Conservation (phyloP, 2,329 filamentous ascomycete genomes). For the Periglandula ipomoeae region DNA sequence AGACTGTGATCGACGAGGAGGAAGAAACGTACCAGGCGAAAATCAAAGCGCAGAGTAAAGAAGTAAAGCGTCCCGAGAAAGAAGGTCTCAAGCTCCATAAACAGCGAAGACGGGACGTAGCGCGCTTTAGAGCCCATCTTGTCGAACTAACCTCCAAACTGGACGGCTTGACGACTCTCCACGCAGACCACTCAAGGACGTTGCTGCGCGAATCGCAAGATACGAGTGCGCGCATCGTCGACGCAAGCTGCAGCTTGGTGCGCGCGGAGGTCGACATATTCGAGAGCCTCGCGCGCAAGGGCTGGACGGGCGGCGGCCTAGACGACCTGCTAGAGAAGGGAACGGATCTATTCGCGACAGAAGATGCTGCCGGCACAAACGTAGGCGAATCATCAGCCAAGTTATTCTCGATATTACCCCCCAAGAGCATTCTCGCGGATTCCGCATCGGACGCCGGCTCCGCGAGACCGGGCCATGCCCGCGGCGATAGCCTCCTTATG, state of each 20-base stretch:
- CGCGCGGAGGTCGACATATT: slow-evolving; percentile 63
- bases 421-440: slow-evolving; percentile 54
- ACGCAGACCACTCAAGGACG: slow-evolving; percentile 50
- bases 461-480: slow-evolving; percentile 24
- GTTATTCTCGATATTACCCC: slow-evolving; percentile 56
- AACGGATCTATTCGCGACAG: slow-evolving; percentile 48
- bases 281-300: slow-evolving; percentile 56
- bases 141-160: slow-evolving; percentile 53
- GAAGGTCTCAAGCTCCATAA: slow-evolving; percentile 55
- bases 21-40: slow-evolving; percentile 49
- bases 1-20: slow-evolving; percentile 53
- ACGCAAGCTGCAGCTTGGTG: slow-evolving; percentile 56
- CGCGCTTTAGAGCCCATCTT: slow-evolving; percentile 51
- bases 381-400: slow-evolving; percentile 30
- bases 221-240: slow-evolving; percentile 51
- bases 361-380: slow-evolving; percentile 19
- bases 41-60: slow-evolving; percentile 44
- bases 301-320: slow-evolving; percentile 57
- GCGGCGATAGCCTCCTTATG: slow-evolving; percentile 46
- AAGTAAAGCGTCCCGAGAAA: slow-evolving; percentile 56
- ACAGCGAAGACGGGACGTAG: slow-evolving; percentile 51
- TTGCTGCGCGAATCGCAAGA: slow-evolving; percentile 56
- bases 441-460: slow-evolving; percentile 28
- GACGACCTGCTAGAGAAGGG: slow-evolving; percentile 58
- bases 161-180: slow-evolving; percentile 52